Evolutionary conservation across 2,329 filamentous ascomycete species (phyloP).

Genomic region (Colletotrichum agaves): DNA sequence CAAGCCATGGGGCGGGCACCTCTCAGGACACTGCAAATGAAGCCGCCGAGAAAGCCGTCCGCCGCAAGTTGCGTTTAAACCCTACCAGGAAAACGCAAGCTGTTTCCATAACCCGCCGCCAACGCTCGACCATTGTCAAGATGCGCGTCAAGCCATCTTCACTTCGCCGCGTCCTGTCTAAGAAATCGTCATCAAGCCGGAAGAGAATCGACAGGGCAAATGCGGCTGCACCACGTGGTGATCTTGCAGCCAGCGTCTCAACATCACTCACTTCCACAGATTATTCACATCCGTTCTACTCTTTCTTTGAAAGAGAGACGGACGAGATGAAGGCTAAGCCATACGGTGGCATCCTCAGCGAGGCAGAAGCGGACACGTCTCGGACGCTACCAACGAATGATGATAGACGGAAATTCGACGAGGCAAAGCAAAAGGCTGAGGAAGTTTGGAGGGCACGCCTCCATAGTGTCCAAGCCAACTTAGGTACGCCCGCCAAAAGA

Average conservation of each 20-base stretch:
- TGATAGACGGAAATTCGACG: constrained; percentile 88
- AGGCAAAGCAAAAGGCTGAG: constrained; percentile 90
- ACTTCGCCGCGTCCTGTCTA: constrained; percentile 69
- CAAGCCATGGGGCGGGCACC: constrained; percentile 47
- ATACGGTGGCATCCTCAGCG: constrained; percentile 91
- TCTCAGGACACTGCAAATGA: constrained; percentile 46
- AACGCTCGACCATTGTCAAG: constrained; percentile 60
- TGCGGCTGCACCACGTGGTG: constrained; percentile 43
- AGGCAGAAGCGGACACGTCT: constrained; percentile 89
- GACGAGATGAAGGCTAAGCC: constrained; percentile 93
- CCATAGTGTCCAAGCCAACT: constrained; percentile 69
- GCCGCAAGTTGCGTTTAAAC: constrained; percentile 70
- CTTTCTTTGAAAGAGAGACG: constrained; percentile 87
- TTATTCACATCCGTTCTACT: constrained; percentile 85
- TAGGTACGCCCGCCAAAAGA: constrained; percentile 71
- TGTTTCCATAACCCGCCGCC: constrained; percentile 50
- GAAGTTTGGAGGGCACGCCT: constrained; percentile 84
- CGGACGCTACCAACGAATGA: constrained; percentile 84
- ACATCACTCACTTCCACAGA: constrained; percentile 49
- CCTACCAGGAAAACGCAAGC: constrained; percentile 50
- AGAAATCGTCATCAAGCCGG: constrained; percentile 63
- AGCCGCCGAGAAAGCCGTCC: constrained; percentile 47
- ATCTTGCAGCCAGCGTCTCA: constrained; percentile 33
- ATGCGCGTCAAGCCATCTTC: constrained; percentile 68
- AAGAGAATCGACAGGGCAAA: constrained; percentile 55